phyloP scores from a whole-genome alignment of 352 stramenopile species.

The Globisporangium ultimum region DNA sequence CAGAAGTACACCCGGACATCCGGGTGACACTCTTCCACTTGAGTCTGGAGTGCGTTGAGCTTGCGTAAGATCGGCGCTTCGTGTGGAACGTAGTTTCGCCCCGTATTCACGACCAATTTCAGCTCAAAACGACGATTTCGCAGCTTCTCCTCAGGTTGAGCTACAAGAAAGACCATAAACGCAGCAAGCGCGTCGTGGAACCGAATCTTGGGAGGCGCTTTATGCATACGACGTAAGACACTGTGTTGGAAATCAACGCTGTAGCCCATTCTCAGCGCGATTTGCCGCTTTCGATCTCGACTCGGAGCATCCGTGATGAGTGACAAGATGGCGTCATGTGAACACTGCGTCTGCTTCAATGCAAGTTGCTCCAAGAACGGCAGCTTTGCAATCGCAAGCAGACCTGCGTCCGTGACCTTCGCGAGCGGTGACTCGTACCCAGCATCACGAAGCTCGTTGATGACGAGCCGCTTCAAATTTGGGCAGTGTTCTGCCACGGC shows the following conservation, averaged over 20 bases:
- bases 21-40: not conserved
- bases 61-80: not conserved
- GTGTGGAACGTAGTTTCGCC: too few relatives aligned
- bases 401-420: not conserved
- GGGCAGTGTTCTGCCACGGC: not conserved
- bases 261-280: not conserved
- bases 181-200: not conserved
- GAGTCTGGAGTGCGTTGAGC: not conserved
- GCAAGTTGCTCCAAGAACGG: not conserved
- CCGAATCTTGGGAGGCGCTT: not conserved
- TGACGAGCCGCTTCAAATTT: not conserved
- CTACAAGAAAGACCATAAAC: not conserved
- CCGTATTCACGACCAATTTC: not conserved
- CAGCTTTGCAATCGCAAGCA: not conserved
- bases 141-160: not conserved
- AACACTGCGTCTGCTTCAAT: not conserved
- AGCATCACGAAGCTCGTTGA: not conserved
- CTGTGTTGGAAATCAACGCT: too few relatives aligned
- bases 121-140: not conserved
- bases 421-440: not conserved
- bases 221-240: not conserved
- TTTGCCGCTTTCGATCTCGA: not conserved
- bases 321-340: not conserved
- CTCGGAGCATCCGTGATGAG: not conserved
- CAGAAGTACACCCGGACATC: not conserved